Percentiles rank a stretch among this genome's conserved stretches.
Evolutionary conservation across 1,139 yeast species (phyloP).

Genomic region (Yamadazyma siamensis): DNA sequence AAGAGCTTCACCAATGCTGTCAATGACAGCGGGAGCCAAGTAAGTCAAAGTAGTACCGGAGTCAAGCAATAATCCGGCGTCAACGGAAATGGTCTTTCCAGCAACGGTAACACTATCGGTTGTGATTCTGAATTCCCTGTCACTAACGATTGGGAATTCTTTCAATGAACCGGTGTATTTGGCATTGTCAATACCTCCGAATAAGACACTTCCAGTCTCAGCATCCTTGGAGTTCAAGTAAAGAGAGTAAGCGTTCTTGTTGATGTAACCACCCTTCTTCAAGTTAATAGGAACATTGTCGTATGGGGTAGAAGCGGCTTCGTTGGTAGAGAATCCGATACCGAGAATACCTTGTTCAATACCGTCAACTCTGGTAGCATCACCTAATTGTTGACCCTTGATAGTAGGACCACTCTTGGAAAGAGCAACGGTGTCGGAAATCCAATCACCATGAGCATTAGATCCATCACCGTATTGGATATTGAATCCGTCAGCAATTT

Average conservation of each 20-base stretch:
- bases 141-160: conserved; percentile 16
- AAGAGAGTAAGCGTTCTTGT: conserved; percentile 30
- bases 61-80: conserved; percentile 23
- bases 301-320: conserved; percentile 12
- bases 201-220: conserved; percentile 36
- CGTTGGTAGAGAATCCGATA: conserved; percentile 30
- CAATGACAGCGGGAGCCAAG: conserved; percentile 18
- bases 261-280: conserved; percentile 23
- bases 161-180: conserved; percentile 37
- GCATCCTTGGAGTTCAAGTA: conserved; percentile 24
- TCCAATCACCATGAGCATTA: conserved; percentile 60
- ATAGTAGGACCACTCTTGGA: conserved; percentile 7
- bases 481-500: conserved; percentile 29
- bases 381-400: conserved; percentile 6
- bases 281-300: conserved; percentile 25
- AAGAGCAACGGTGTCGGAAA: conserved; percentile 36
- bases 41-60: conserved; percentile 29
- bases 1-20: conserved; percentile 14
- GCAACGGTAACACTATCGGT: conserved; percentile 16
- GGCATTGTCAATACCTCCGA: conserved; percentile 52
- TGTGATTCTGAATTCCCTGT: conserved; percentile 19
- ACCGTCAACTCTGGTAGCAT: conserved; percentile 4
- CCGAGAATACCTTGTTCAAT: conserved; percentile 44
- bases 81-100: conserved; percentile 11
- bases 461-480: conserved; percentile 62